phyloP scores from a whole-genome alignment of 2,329 filamentous ascomycete species.

The Alternaria arborescens region DNA sequence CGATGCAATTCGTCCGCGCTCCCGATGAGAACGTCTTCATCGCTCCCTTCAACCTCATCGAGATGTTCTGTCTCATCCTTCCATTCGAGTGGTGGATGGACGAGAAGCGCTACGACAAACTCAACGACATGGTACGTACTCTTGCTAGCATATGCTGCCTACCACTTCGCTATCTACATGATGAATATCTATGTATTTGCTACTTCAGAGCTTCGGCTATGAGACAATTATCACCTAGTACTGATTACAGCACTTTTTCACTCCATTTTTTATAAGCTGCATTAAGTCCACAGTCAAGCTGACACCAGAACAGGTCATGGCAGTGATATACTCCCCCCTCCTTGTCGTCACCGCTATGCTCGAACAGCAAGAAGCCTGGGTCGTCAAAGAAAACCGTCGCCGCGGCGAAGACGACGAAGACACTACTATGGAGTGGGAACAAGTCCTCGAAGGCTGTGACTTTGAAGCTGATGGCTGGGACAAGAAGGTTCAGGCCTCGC shows the following conservation, averaged over 20 bases:
- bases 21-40: constrained; percentile 99
- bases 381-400: constrained; percentile 76
- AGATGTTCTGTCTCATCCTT: constrained; percentile 79
- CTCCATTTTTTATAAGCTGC: background rate
- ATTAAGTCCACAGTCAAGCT: background rate
- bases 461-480: constrained; percentile 87
- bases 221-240: constrained; percentile 94
- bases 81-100: constrained; percentile 97
- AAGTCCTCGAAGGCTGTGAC: constrained; percentile 74
- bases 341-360: constrained; percentile 77
- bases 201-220: constrained; percentile 99
- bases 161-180: constrained; percentile 63
- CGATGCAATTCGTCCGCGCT: constrained; percentile 94
- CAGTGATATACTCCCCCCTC: constrained; percentile 81
- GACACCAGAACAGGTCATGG: constrained; percentile 69
- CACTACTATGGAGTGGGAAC: constrained; percentile 90
- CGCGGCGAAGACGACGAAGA: constrained; percentile 91
- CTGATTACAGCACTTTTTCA: constrained; percentile 66
- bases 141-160: background rate
- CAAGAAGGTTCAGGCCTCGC: constrained; percentile 77
- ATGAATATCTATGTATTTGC: constrained; percentile 99
- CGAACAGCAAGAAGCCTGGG: constrained; percentile 57
- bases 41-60: constrained; percentile 91
- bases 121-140: constrained; percentile 74
- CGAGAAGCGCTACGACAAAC: constrained; percentile 73